Conservation (phyloP, 2,329 filamentous ascomycete genomes). For the Daldinia sp. region DNA sequence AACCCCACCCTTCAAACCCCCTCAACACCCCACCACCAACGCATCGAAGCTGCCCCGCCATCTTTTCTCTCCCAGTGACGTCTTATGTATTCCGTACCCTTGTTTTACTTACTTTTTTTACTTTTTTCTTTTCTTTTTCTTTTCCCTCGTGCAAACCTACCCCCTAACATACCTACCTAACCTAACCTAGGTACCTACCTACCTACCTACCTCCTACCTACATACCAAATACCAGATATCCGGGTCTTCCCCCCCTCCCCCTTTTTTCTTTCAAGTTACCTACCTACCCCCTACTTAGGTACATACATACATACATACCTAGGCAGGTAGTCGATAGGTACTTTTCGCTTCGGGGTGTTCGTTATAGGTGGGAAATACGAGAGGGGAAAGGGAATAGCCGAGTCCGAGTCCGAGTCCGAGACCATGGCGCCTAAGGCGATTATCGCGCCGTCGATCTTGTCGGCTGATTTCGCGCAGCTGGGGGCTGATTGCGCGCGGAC, state of each 20-base stretch:
- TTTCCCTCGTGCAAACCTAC: neutral
- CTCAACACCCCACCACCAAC: conserved; percentile 14
- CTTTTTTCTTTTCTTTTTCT: too few species aligned
- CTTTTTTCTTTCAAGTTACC: neutral
- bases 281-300: neutral
- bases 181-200: too few species aligned
- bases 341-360: too few species aligned
- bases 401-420: conserved; percentile 4
- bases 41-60: conserved; percentile 16
- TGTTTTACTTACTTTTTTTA: neutral
- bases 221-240: conserved; percentile 2
- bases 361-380: too few species aligned
- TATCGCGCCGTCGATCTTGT: conserved; percentile 97
- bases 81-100: conserved; percentile 10
- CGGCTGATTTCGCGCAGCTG: conserved; percentile 91
- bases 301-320: neutral
- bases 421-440: conserved; percentile 88
- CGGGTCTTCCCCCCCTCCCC: too few species aligned
- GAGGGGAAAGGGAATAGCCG: neutral
- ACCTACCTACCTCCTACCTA: too few species aligned
- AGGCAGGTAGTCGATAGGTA: neutral
- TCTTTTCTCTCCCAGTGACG: conserved; percentile 38
- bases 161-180: too few species aligned
- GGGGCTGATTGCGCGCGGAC: conserved; percentile 87
- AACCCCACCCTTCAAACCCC: neutral